Percentiles rank a stretch among this genome's conserved stretches.
phyloP scores from a whole-genome alignment of 257 asterid species.

The Jacaranda mimosifolia region DNA sequence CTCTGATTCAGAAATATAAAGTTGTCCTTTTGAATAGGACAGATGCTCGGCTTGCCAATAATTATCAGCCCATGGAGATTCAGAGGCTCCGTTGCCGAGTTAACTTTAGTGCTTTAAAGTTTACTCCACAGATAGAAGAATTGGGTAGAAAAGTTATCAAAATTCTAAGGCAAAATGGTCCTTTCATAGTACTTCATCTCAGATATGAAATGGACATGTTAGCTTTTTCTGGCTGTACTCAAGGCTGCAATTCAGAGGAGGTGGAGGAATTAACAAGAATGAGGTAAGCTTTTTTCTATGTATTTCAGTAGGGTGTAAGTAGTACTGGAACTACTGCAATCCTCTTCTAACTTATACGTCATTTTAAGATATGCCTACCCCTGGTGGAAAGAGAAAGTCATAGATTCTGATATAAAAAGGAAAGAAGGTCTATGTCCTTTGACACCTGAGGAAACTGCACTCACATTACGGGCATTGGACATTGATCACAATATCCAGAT shows the following conservation, averaged over 20 bases:
- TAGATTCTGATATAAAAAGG: conserved; percentile 90
- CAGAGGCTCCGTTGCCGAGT: conserved; percentile 97
- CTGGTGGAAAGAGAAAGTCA: conserved; percentile 98
- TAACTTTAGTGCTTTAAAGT: conserved; percentile 77
- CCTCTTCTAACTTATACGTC: conserved; percentile 38
- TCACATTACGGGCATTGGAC: conserved; percentile 80
- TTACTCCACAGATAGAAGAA: conserved; percentile 94
- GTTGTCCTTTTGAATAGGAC: conserved; percentile 94
- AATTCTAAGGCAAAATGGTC: conserved; percentile 83
- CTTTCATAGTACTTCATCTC: conserved; percentile 93
- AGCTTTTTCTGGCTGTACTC: conserved; percentile 97
- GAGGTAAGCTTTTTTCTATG: conserved; percentile 60
- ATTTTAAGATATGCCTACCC: conserved; percentile 87
- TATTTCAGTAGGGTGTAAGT: background rate
- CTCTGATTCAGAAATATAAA: conserved; percentile 85
- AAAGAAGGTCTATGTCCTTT: conserved; percentile 94
- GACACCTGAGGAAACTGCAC: conserved; percentile 98
- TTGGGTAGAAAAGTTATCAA: conserved; percentile 86
- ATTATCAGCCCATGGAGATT: conserved; percentile 82
- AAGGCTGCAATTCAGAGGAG: conserved; percentile 86
- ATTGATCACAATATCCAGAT: conserved; percentile 79
- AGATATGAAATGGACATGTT: conserved; percentile 99
- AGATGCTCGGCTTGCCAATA: conserved; percentile 92
- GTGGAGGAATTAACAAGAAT: conserved; percentile 88
- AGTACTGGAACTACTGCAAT: background rate